Base-by-base conservation (phyloP, 495 filamentous ascomycete species). In the Neurospora sp. region DNA sequence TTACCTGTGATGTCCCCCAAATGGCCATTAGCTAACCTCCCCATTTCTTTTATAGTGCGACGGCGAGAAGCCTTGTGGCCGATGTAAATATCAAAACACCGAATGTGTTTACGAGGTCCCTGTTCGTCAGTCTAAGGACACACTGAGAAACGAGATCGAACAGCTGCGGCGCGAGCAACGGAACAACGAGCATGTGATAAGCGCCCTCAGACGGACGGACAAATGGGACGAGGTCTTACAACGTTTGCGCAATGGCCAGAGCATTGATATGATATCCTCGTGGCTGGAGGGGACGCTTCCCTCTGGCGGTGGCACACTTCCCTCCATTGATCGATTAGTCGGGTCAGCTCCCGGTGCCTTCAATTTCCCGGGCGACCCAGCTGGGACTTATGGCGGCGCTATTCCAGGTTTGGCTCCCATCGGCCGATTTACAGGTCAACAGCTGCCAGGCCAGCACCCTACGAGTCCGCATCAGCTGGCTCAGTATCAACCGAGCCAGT, bases 41-140 rank as follows among this genome's bases (percentile, higher is more conserved):
- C 31, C 39, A n/a, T n/a, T 16, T 71, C 7, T 35, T n/a, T 7
- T 39, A 35, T 35, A 87, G 83, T 88, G 87, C 74, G 87, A 88
- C 71, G 87, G 87, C 16, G 78, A 86, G 65, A 82, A 75, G 17
- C 87, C 87, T 8, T 88, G 87, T 73, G 79, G 80, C 40, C 80
- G 87, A 40, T 88, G 87, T 77, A 81, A 78, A 61, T 59, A 77
- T 0, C 85, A 87, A 40, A 84, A 84, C 48, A 77, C 82, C 40
- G 82, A 86, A 40, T 88, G 87, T 53, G 70, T 84, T 42, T 88
- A 88, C 78, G 85, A 88, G 69, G 74, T 86, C 0, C 86, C 86
- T 0, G 84, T 88, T 4, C 82, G 86, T 59, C 86, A 86, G 68
- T 86, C 84, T 14, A 88, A 88, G 70, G 87, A 87, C 48, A 80